phyloP scores from a whole-genome alignment of 1,284 basidiomycete species.

The Rhodotorula sp. region DNA sequence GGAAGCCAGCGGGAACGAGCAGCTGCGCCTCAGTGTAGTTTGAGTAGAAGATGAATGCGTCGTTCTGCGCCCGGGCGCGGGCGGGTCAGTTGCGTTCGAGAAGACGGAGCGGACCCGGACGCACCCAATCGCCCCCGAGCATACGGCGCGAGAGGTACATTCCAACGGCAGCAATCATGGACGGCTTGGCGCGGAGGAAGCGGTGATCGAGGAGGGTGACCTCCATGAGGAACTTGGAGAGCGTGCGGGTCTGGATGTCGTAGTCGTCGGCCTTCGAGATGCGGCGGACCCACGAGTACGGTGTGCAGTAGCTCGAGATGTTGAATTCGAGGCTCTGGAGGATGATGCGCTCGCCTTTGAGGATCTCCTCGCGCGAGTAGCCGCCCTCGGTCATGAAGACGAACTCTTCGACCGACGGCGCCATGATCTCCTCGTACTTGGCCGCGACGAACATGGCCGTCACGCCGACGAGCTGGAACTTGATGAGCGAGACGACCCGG shows the following conservation, averaged over 20 bases:
- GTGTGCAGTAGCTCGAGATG: constrained; percentile 96
- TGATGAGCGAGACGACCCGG: constrained; percentile 63
- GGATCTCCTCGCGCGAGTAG: constrained; percentile 90
- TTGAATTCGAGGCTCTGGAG: constrained; percentile 91
- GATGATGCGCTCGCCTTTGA: constrained; percentile 96
- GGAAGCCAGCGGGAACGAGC: constrained; percentile 73
- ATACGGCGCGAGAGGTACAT: constrained; percentile 95
- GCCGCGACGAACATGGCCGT: constrained; percentile 67
- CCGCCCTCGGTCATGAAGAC: constrained; percentile 96
- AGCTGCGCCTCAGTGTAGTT: constrained; percentile 89
- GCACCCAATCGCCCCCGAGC: constrained; percentile 90
- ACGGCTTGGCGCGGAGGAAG: constrained; percentile 91
- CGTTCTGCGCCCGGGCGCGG: constrained; percentile 62
- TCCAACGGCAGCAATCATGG: constrained; percentile 91
- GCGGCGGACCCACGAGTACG: constrained; percentile 97
- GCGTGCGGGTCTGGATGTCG: constrained; percentile 93
- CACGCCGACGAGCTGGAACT: constrained; percentile 66
- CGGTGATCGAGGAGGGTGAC: constrained; percentile 90
- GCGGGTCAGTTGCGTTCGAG: background rate
- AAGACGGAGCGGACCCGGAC: constrained; percentile 46
- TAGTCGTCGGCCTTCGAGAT: constrained; percentile 99
- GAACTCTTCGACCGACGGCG: constrained; percentile 88
- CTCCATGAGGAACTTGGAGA: constrained; percentile 97
- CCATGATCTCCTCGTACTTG: constrained; percentile 68
- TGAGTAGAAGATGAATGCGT: constrained; percentile 91